A percentile compares a stretch with the other conserved stretches of the same genome.
phyloP scores from a whole-genome alignment of 345 rosid species.

The Murraya koenigii region DNA sequence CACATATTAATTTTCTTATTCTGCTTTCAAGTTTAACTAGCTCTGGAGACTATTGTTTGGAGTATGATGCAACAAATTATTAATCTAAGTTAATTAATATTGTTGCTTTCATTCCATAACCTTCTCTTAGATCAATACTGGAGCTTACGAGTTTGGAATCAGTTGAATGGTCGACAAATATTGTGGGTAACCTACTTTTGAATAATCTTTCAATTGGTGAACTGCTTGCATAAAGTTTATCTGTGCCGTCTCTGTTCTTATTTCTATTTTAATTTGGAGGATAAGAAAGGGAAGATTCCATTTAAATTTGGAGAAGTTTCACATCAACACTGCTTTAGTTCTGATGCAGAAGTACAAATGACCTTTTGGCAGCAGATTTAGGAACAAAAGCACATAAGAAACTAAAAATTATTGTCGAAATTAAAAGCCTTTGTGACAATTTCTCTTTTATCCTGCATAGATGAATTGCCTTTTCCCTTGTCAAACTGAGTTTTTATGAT shows the following conservation, averaged over 20 bases:
- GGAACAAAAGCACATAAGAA: background rate
- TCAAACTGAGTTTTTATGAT: background rate
- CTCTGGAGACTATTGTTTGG: background rate
- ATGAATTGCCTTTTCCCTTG: background rate
- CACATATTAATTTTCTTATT: background rate
- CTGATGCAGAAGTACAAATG: background rate
- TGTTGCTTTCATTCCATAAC: conserved; percentile 24
- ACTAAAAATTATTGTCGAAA: background rate
- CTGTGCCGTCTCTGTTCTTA: background rate
- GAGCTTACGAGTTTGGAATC: conserved; percentile 46
- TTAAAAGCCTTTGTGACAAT: background rate
- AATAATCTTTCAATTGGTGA: background rate
- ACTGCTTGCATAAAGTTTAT: background rate
- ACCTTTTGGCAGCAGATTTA: background rate
- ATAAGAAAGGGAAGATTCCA: background rate
- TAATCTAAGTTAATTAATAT: background rate
- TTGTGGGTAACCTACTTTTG: conserved; percentile 30
- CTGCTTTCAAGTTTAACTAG: background rate
- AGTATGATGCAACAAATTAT: background rate
- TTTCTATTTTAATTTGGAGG: background rate
- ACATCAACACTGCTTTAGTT: background rate
- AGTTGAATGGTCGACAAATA: conserved; percentile 41
- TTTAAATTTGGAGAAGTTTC: background rate
- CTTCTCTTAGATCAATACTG: conserved; percentile 39
- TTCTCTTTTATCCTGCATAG: background rate